These are phyloP conservation scores for Suillus alpinus DNA, from an alignment of 768 basidiomycete genomes.

Conservation along the genomic window DNA sequence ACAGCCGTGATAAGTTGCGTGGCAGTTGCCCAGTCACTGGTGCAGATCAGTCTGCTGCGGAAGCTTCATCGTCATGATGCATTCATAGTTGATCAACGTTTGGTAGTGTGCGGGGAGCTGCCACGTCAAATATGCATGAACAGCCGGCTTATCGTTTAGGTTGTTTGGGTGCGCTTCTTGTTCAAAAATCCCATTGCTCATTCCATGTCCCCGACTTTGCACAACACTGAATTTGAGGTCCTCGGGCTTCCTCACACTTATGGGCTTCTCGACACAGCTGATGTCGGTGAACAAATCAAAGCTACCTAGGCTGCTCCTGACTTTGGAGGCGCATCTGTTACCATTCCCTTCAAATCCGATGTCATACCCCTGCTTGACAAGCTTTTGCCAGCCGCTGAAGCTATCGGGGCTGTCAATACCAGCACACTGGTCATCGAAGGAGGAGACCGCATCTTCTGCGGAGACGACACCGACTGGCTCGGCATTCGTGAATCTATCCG, in stretches of 20 bases:
- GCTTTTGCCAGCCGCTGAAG: conserved; percentile 75
- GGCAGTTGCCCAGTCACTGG: not conserved
- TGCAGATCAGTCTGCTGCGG: not conserved
- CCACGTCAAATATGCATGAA: not conserved
- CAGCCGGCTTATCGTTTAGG: too few species aligned
- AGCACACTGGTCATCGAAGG: conserved; percentile 54
- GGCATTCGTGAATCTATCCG: conserved; percentile 68
- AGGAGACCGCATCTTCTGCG: conserved; percentile 54
- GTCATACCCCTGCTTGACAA: conserved; percentile 80
- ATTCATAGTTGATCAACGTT: not conserved
- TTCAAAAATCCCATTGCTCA: conserved; percentile 87
- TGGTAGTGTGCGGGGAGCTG: not conserved
- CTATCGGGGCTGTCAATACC: conserved; percentile 95
- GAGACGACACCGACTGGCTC: conserved; percentile 97
- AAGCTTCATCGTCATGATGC: not conserved
- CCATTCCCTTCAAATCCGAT: conserved; percentile 93
- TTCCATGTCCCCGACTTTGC: conserved; percentile 90
- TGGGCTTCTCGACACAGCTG: conserved; percentile 67
- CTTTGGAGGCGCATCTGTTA: conserved; percentile 96
- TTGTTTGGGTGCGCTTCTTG: conserved; percentile 44
- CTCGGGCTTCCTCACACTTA: conserved; percentile 87
- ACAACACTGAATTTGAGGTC: conserved; percentile 81
- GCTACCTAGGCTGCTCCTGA: conserved; percentile 57
- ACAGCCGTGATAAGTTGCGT: not conserved
- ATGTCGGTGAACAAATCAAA: conserved; percentile 65